Base-by-base conservation (phyloP, 2,329 filamentous ascomycete genomes). In the Fusarium sp. region DNA sequence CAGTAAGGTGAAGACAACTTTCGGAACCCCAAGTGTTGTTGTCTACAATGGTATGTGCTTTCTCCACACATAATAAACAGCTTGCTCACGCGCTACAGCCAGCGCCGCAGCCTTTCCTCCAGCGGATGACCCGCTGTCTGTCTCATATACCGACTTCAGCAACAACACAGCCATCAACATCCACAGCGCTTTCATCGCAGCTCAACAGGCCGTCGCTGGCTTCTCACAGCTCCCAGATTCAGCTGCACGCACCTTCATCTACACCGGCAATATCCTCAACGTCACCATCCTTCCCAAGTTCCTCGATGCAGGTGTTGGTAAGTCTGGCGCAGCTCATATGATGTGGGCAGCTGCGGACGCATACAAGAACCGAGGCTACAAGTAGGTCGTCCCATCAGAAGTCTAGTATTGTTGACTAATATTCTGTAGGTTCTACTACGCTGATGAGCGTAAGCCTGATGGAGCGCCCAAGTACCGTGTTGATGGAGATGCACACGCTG, bases 351-450 rank as follows among this genome's bases (percentile, higher is more conserved):
- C 84, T 27, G 77, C 81, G 1, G 70, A 63, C 20, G 75, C 71
- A 4, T 84, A 84, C 68, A 73, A 77, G 57, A 77, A 78, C 12
- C 63, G 75, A 39, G 81, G 83, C 45, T 81, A 70, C 72, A 81
- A 80, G 81, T 78, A 76, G 53, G 77, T 6, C 3, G 0, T 3
- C 4, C 2, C 4, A 0, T 14, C 4, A 5, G 0, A 3, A 5
- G 15, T 33, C 3, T 9, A 6, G 20, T 9, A 7, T 11, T 4
- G 5, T n/a, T 39, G 36, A 62, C 50, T 58, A 29, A 63, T 12
- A 12, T 2, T 15, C 46, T 61, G 7, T 66, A 87, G 86, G 44
- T 88, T 88, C 71, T 87, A 87, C 69, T 88, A 85, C 60, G 83
- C 78, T 7, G 86, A 88, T 55, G 84, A 88, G 72, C 80, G 86